phyloP scores from a whole-genome alignment of 352 stramenopile species.

The Thalassiosira mediterranea region DNA sequence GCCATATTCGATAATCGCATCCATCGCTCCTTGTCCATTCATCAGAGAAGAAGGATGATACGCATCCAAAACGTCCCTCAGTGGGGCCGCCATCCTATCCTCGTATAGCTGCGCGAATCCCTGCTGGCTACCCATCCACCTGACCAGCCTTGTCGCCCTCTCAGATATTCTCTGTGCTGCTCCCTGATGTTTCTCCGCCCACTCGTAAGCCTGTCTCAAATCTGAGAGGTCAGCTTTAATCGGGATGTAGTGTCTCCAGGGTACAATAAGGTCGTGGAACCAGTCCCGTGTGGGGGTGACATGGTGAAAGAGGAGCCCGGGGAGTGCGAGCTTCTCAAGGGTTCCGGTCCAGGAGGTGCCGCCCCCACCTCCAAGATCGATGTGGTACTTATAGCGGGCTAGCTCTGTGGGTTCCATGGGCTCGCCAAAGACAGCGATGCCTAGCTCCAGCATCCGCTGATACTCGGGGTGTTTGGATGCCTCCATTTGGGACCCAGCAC shows the following conservation, averaged over 20 bases:
- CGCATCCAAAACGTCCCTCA: constrained; percentile 21
- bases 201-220: constrained; percentile 43
- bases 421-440: constrained; percentile 1
- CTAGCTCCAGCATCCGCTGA: background rate
- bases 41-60: constrained; percentile 10
- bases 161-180: constrained; percentile 30
- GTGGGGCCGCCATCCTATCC: constrained; percentile 9
- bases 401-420: constrained; percentile 4
- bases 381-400: constrained; percentile 29
- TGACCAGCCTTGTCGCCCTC: constrained; percentile 12
- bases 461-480: background rate
- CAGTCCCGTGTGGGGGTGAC: constrained; percentile 54
- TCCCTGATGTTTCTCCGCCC: constrained; percentile 38
- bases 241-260: constrained; percentile 50
- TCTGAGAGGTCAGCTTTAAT: constrained; percentile 36
- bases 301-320: constrained; percentile 51
- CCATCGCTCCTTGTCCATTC: background rate
- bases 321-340: constrained; percentile 38
- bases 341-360: constrained; percentile 46
- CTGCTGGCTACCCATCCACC: constrained; percentile 10
- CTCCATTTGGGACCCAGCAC: background rate
- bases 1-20: too few species aligned
- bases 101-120: constrained; percentile 21
- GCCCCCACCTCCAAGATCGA: constrained; percentile 21
- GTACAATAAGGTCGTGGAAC: constrained; percentile 34